phyloP scores from a whole-genome alignment of 1,139 yeast species.

The Suhomyces ambrosiae region DNA sequence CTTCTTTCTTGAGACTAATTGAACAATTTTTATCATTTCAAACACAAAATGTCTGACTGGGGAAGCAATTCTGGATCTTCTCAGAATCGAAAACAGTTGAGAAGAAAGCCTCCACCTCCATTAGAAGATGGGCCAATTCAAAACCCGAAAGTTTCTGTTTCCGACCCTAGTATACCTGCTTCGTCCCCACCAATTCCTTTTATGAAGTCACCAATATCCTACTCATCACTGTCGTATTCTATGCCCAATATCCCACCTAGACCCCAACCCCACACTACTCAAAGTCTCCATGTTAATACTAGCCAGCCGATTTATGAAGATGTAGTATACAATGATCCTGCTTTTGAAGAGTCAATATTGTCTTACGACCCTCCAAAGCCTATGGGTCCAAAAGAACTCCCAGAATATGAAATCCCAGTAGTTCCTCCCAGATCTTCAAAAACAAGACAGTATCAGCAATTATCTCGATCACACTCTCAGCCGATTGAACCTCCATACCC shows the following conservation, averaged over 20 bases:
- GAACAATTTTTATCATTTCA: background rate
- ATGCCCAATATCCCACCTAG: slow-evolving; percentile 8
- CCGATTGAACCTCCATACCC: slow-evolving; percentile 16
- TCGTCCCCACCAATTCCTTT: background rate
- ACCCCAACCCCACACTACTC: slow-evolving; percentile 2
- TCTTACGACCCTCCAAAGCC: slow-evolving; percentile 37
- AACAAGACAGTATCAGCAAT: slow-evolving; percentile 17
- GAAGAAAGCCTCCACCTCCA: slow-evolving; percentile 37
- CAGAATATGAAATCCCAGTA: slow-evolving; percentile 29
- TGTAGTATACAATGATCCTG: background rate
- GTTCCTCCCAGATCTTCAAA: slow-evolving; percentile 7
- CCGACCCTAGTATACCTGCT: background rate
- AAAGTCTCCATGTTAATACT: slow-evolving; percentile 3
- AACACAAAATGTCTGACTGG: background rate
- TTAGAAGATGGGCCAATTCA: slow-evolving; percentile 5
- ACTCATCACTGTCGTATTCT: background rate
- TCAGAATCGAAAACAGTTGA: slow-evolving; percentile 13
- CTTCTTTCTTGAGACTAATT: background rate
- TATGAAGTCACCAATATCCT: background rate
- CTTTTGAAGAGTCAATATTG: slow-evolving; percentile 14
- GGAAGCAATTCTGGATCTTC: background rate
- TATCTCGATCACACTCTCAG: slow-evolving; percentile 16
- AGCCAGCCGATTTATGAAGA: background rate
- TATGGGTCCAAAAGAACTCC: slow-evolving; percentile 45
- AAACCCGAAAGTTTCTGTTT: background rate